These are phyloP conservation scores for Brachypodium distachyon DNA, from an alignment of 202 grass and related monocot genomes.

Conservation along the genomic window DNA sequence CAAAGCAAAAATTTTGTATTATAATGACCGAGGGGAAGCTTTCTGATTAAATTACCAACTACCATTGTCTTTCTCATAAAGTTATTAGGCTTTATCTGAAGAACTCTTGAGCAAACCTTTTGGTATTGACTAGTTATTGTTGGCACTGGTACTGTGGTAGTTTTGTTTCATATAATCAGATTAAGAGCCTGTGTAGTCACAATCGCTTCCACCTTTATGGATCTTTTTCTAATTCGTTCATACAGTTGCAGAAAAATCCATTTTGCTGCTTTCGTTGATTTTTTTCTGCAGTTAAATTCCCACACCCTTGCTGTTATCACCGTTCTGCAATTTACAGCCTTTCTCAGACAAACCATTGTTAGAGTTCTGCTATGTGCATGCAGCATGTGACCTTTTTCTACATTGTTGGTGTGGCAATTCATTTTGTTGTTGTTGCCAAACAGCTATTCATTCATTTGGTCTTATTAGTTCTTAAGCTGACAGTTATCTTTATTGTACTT, in stretches of 20 bases:
- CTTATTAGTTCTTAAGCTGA: slow-evolving; percentile 11
- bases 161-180: not conserved
- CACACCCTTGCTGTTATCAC: too few species aligned
- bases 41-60: not conserved
- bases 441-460: not conserved
- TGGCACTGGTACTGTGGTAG: not conserved
- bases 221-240: not conserved
- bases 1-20: not conserved
- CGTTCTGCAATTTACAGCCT: not conserved
- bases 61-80: not conserved
- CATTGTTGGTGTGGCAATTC: not conserved
- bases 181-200: not conserved
- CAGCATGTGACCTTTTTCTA: not conserved
- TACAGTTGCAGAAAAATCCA: too few species aligned
- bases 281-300: too few species aligned
- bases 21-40: not conserved
- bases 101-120: not conserved
- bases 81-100: not conserved
- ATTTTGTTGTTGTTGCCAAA: too few species aligned
- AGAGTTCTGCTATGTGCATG: not conserved
- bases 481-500: not conserved
- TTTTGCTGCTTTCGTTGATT: too few species aligned
- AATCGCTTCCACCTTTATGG: not conserved
- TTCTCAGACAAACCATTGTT: not conserved
- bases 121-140: not conserved